These are phyloP conservation scores for Gracilaria caudata DNA, from an alignment of 23 red algal genomes.

Conservation along the genomic window DNA sequence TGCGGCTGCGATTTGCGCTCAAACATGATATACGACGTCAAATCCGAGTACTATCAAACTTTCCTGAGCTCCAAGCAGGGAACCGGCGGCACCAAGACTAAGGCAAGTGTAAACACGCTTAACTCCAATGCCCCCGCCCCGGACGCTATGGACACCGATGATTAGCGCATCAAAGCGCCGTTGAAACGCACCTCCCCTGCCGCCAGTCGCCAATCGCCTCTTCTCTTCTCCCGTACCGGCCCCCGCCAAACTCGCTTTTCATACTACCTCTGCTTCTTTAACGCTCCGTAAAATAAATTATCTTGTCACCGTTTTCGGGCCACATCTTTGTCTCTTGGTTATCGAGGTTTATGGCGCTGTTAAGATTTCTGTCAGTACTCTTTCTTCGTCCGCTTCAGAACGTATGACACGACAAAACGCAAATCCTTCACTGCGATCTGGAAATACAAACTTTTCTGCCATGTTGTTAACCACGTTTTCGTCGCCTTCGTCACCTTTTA, in stretches of 20 bases:
- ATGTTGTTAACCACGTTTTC: constrained; percentile 19
- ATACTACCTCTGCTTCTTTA: background rate
- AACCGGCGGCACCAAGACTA: constrained; percentile 28
- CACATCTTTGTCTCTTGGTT: background rate
- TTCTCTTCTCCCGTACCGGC: background rate
- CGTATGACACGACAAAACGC: constrained; percentile 50
- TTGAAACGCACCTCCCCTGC: background rate
- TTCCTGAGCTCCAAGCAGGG: constrained; percentile 68
- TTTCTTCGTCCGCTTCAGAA: background rate
- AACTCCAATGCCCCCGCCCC: background rate
- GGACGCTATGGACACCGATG: constrained; percentile 61
- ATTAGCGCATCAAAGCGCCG: background rate
- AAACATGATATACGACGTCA: constrained; percentile 80
- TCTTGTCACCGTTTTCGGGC: background rate
- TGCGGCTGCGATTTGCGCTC: too few species aligned
- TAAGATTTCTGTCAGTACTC: constrained; percentile 21
- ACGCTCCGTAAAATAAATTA: background rate
- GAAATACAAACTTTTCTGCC: constrained; percentile 26
- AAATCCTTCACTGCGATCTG: constrained; percentile 40
- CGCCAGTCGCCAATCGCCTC: background rate
- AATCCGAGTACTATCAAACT: constrained; percentile 72
- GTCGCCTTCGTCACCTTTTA: background rate
- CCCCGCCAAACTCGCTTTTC: background rate
- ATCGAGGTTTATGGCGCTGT: background rate
- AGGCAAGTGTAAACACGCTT: background rate